Evolutionary conservation across 164 flowering plant genomes (phyloP), one percentile per base, ranked within the genome.

Genomic region (Magnolia changhungtana): DNA sequence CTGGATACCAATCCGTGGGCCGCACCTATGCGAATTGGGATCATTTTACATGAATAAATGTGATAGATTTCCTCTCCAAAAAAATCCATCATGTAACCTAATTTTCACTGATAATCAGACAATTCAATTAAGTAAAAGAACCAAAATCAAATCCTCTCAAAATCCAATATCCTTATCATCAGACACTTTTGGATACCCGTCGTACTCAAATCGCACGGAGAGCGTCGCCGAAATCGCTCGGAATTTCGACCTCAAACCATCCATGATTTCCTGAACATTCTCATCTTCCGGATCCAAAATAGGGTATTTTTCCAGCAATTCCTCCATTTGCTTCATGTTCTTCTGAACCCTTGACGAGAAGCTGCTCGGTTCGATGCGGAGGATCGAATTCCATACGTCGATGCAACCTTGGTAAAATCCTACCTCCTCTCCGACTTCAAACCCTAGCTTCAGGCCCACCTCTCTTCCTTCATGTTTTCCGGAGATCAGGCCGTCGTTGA

Each of bases 351-450:
- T 84, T 11, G 86, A 2, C 1, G 97, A 92, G 80, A 89, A 87
- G 13, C 71, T 79, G 50, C 37, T 75, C 18, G 89, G 86, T 37
- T 88, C 87, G 29, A 88, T 49, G 45, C 65, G 77, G 58, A 89
- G 81, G 0, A 83, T 91, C 0, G 95, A 82, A 77, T 75, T 86
- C 95, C 92, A 91, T 10, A 89, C 84, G 64, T 87, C 87, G 8
- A 89, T 75, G 78, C 92, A 89, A 20, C 98, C 94, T 37, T 77
- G 75, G 82, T 94, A 94, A 73, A 91, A 94, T 21, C 97, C 97
- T 69, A 92, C 74, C 78, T 92, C 95, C 72, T 90, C 94, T 13
- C 98, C 91, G 0, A 80, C 72, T 81, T 90, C 85, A 69, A 93
- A 93, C 24, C 98, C 98, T 20, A 55, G 50, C 76, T 88, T 89